These are phyloP conservation scores for Eimeria falciformis DNA, from an alignment of 169 alveolate genomes.

Conservation along the genomic window DNA sequence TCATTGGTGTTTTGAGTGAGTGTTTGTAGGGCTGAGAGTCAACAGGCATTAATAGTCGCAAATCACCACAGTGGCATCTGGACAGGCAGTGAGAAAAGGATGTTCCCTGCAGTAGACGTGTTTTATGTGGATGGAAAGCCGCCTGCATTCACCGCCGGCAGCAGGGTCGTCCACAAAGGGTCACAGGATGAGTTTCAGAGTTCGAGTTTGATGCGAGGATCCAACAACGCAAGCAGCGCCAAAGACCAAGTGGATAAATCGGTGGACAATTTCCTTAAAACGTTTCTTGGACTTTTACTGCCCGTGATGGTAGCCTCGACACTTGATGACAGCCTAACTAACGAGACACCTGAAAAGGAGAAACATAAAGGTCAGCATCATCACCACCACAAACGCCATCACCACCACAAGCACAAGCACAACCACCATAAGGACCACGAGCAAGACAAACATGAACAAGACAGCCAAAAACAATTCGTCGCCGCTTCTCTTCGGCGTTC, in stretches of 20 bases:
- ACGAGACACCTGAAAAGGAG: not conserved
- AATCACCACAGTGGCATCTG: not conserved
- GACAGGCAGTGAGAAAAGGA: not conserved
- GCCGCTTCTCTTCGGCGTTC: not conserved
- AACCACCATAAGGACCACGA: not conserved
- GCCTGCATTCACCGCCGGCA: not conserved
- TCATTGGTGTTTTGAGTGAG: too few relatives aligned
- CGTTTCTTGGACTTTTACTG: not conserved
- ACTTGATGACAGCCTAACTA: not conserved
- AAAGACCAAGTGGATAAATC: not conserved
- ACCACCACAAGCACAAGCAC: not conserved
- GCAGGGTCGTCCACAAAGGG: constrained; percentile 9
- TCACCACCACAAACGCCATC: not conserved
- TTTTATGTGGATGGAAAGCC: not conserved
- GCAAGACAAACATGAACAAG: not conserved
- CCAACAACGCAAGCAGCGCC: not conserved
- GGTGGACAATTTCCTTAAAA: not conserved
- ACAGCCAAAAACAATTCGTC: not conserved
- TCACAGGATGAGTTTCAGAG: not conserved
- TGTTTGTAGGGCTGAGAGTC: constrained; percentile 9
- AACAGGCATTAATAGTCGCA: not conserved
- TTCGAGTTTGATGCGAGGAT: not conserved
- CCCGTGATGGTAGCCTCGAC: constrained; percentile 13
- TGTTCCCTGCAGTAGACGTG: not conserved
- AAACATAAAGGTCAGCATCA: not conserved